phyloP scores from a whole-genome alignment of 192 early-diverging fungal genomes.

The Backusella circina region DNA sequence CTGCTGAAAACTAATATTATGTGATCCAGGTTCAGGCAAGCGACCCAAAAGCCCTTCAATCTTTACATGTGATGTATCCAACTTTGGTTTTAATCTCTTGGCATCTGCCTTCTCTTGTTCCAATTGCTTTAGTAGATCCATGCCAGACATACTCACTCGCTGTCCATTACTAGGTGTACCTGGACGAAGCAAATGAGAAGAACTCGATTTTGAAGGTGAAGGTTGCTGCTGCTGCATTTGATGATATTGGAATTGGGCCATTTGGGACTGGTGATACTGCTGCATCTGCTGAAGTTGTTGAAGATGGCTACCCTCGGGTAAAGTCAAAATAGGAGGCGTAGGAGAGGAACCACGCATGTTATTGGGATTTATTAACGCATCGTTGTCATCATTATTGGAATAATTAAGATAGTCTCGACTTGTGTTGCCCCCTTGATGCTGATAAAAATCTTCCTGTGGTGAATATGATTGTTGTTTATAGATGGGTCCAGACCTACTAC shows the following conservation, averaged over 20 bases:
- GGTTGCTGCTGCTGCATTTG: slow-evolving; percentile 5
- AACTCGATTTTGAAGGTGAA: not conserved
- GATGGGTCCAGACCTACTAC: not conserved
- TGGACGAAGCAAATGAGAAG: not conserved
- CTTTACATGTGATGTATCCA: slow-evolving; percentile 16
- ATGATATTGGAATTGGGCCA: slow-evolving; percentile 22
- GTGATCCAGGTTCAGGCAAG: slow-evolving; percentile 23
- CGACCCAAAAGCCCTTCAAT: slow-evolving; percentile 22
- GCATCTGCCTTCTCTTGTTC: slow-evolving; percentile 22
- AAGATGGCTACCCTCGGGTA: slow-evolving; percentile 11
- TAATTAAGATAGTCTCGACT: not conserved
- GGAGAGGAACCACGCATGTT: not conserved
- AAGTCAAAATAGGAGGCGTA: not conserved
- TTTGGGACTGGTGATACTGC: slow-evolving; percentile 14
- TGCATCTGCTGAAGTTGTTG: slow-evolving; percentile 25
- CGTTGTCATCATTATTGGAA: not conserved
- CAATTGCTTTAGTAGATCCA: slow-evolving; percentile 23
- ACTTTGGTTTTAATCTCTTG: slow-evolving; percentile 12
- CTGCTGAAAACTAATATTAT: slow-evolving; percentile 27
- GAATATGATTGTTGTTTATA: not conserved
- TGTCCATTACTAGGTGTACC: not conserved
- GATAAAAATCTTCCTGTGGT: not conserved
- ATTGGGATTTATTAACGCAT: not conserved
- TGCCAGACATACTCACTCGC: slow-evolving; percentile 21
- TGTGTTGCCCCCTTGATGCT: not conserved